Base-by-base conservation (phyloP, 306 rosid genomes). In the Trifolium repens region DNA sequence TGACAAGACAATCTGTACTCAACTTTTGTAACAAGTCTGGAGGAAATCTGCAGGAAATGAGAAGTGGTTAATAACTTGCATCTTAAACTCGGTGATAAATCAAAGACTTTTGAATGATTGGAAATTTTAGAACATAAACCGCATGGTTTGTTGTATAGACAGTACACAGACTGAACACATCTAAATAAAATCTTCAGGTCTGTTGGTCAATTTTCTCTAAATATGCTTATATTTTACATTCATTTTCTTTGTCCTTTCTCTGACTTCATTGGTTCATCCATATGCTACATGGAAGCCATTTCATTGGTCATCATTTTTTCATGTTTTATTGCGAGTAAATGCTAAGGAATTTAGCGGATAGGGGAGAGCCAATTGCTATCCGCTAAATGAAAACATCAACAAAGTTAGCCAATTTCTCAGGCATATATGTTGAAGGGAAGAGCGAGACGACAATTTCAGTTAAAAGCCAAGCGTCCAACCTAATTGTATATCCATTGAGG, bases 1-100 rank as follows among this genome's bases (percentile, higher is more conserved):
- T 83, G 77, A 84, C 89, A 64, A 94, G 80, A 78, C 99, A 94
- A 70, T 94, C 96, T 71, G 87, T 92, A 69, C 84, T 85, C 89
- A 94, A 49, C 82, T 88, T 91, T 76, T 75, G 53, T 65, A 92
- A 83, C 81, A 94, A 86, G 53, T 88, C 93, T 17, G 88, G 89
- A 65, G 97, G 96, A 85, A 94, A 94, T 75, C 99, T 94, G 88
- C 50, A 74, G 64, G 76, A 63, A 71, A 53, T 55, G 75, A 26
- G 30, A 54, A 42, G 54, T 30, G 73, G 72, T 64, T 9, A 71
- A 7, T 37, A 65, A 71, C 54, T 14, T 59, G 55, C 46, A 59
- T 8, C 61, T 27, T 4, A 72, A 26, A 67, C 24, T 34, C 22
- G 39, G 72, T 8, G 34, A 35, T 67, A 72, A 16, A 57, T 71